These are phyloP conservation scores for Farysia itapuensis DNA, from an alignment of 1,284 basidiomycete species.

Conservation along the genomic window DNA sequence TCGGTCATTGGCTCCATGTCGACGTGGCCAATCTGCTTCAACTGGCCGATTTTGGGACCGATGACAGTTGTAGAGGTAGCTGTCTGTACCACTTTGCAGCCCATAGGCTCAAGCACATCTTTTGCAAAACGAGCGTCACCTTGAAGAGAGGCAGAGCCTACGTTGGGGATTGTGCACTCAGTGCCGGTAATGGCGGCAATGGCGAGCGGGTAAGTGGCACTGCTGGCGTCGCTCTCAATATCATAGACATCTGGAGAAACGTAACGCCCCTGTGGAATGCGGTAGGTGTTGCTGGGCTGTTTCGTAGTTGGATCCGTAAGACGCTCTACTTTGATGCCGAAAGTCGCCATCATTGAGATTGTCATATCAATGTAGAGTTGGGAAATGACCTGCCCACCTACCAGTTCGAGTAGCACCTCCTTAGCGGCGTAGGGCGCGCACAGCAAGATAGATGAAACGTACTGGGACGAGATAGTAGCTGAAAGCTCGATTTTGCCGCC, in stretches of 20 bases:
- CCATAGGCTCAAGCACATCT: slow-evolving; percentile 91
- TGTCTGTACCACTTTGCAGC: slow-evolving; percentile 86
- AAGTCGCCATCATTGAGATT: slow-evolving; percentile 94
- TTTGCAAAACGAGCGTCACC: slow-evolving; percentile 95
- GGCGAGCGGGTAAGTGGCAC: slow-evolving; percentile 94
- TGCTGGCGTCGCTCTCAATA: slow-evolving; percentile 94
- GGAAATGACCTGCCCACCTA: slow-evolving; percentile 90
- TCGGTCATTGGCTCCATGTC: slow-evolving; percentile 99
- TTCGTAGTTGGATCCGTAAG: slow-evolving; percentile 70
- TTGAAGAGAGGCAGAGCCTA: slow-evolving; percentile 86
- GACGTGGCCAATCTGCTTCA: slow-evolving; percentile 81
- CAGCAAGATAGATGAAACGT: slow-evolving; percentile 93
- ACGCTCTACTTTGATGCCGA: slow-evolving; percentile 79
- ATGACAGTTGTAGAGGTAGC: slow-evolving; percentile 86
- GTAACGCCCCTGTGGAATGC: slow-evolving; percentile 81
- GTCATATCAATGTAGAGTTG: slow-evolving; percentile 99
- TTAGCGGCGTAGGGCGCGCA: slow-evolving; percentile 89
- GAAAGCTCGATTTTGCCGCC: slow-evolving; percentile 85
- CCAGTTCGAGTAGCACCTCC: slow-evolving; percentile 82
- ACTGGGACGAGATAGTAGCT: slow-evolving; percentile 94
- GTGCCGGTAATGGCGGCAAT: slow-evolving; percentile 95
- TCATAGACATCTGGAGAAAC: slow-evolving; percentile 75
- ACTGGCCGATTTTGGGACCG: slow-evolving; percentile 78
- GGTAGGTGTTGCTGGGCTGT: slow-evolving; percentile 71
- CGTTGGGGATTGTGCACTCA: slow-evolving; percentile 87